Percentiles rank a stretch among this genome's conserved stretches.
These are phyloP conservation scores for Pugionium cornutum DNA, from an alignment of 345 rosid genomes.

Conservation along the genomic window DNA sequence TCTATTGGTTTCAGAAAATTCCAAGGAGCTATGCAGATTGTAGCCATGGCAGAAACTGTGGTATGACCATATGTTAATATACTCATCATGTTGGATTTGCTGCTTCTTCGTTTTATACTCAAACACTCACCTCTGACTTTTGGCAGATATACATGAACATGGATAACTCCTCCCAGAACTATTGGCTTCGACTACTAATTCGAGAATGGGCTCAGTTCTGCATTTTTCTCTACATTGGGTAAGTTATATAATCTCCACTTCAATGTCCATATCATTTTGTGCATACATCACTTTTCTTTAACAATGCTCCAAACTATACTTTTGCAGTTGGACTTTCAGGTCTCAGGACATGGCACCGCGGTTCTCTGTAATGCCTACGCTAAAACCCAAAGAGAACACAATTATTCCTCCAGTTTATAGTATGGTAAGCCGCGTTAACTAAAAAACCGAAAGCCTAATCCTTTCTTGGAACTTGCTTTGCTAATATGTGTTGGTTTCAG, in stretches of 20 bases:
- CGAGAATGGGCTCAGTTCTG: slow-evolving; percentile 91
- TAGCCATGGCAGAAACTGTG: slow-evolving; percentile 79
- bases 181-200: slow-evolving; percentile 77
- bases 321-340: slow-evolving; percentile 86
- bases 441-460: not conserved
- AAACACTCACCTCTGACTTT: not conserved
- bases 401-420: slow-evolving; percentile 74
- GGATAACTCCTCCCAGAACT: slow-evolving; percentile 65
- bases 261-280: not conserved
- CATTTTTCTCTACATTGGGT: slow-evolving; percentile 87
- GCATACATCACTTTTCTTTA: not conserved
- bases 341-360: slow-evolving; percentile 80
- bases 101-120: not conserved
- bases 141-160: slow-evolving; percentile 70
- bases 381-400: slow-evolving; percentile 55
- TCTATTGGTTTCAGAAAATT: slow-evolving; percentile 60
- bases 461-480: no score
- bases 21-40: slow-evolving; percentile 88
- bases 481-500: not conserved
- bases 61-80: slow-evolving; percentile 32
- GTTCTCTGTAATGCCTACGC: slow-evolving; percentile 74
- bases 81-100: slow-evolving; percentile 3
- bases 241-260: slow-evolving; percentile 23
- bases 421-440: slow-evolving; percentile 52
- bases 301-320: slow-evolving; percentile 2